Evolutionary conservation across 768 basidiomycete species (phyloP).

Genomic region (Saitozyma sp.): DNA sequence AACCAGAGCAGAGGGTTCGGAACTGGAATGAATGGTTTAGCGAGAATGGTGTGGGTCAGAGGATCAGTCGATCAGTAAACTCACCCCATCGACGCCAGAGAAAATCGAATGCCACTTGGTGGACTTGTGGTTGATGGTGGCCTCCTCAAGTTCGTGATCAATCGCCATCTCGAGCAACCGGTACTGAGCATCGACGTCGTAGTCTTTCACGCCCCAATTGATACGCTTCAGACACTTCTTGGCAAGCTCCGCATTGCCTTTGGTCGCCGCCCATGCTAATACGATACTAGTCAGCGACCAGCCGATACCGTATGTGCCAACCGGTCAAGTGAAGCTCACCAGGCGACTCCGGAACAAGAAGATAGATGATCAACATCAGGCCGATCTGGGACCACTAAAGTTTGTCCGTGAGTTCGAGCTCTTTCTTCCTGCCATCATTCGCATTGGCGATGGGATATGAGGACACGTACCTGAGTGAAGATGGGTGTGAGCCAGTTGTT

Average conservation of each 20-base stretch:
- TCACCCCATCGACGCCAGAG: conserved; percentile 7
- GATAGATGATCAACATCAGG: conserved; percentile 11
- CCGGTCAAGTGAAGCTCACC: no score
- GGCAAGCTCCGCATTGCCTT: conserved; percentile 15
- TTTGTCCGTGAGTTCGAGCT: no score
- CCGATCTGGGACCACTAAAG: conserved; percentile 15
- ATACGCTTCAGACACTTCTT: conserved; percentile 5
- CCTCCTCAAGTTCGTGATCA: conserved; percentile 2
- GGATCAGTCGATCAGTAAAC: background rate
- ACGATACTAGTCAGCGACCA: no score
- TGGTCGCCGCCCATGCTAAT: conserved; percentile 9
- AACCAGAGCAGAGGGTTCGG: conserved; percentile 18
- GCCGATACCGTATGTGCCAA: no score
- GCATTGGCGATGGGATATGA: no score
- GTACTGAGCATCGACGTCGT: conserved; percentile 10
- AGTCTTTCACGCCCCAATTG: conserved; percentile 22
- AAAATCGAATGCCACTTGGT: background rate
- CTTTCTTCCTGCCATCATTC: no score
- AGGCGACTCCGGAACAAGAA: conserved; percentile 19
- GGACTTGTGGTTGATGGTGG: background rate
- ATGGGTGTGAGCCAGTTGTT: conserved; percentile 21
- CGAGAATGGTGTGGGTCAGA: no score
- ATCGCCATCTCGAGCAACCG: conserved; percentile 3
- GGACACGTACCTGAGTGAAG: conserved; percentile 13
- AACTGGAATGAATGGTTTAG: background rate